Evolutionary conservation across 495 filamentous ascomycete species (phyloP).

Genomic region (Tuber melanosporum): DNA sequence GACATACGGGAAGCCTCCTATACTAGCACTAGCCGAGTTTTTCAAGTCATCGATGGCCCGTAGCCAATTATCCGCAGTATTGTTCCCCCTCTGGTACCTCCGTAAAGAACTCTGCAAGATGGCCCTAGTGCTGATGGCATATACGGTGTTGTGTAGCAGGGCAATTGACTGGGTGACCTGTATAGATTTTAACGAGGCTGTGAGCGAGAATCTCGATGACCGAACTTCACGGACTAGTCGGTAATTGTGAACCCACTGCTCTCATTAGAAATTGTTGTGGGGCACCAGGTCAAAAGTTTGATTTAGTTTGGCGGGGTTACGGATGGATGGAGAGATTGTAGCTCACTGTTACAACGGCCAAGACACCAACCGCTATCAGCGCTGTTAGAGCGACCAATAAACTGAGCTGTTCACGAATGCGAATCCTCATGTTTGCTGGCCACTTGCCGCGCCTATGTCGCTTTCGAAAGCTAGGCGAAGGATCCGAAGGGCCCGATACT

Average conservation of each 20-base stretch:
- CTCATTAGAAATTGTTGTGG: slow-evolving; percentile 4
- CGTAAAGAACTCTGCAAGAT: slow-evolving; percentile 53
- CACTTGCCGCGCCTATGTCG: neutral
- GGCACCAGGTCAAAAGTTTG: neutral
- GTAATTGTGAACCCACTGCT: slow-evolving; percentile 56
- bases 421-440: slow-evolving; percentile 37
- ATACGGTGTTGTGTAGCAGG: slow-evolving; percentile 53
- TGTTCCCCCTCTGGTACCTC: slow-evolving; percentile 52
- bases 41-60: slow-evolving; percentile 49
- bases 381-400: slow-evolving; percentile 57
- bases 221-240: slow-evolving; percentile 53
- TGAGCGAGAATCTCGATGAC: slow-evolving; percentile 53
- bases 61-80: slow-evolving; percentile 51
- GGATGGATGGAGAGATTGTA: neutral
- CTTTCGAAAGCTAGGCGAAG: neutral
- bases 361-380: slow-evolving; percentile 54
- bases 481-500: neutral
- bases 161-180: slow-evolving; percentile 53
- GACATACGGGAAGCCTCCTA: slow-evolving; percentile 43
- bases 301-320: neutral
- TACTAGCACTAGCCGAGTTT: slow-evolving; percentile 47
- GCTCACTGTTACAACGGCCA: slow-evolving; percentile 58
- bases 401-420: slow-evolving; percentile 60
- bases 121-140: slow-evolving; percentile 53
- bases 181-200: slow-evolving; percentile 76